phyloP scores from a whole-genome alignment of 495 filamentous ascomycete genomes.

The Cenococcum geophilum region DNA sequence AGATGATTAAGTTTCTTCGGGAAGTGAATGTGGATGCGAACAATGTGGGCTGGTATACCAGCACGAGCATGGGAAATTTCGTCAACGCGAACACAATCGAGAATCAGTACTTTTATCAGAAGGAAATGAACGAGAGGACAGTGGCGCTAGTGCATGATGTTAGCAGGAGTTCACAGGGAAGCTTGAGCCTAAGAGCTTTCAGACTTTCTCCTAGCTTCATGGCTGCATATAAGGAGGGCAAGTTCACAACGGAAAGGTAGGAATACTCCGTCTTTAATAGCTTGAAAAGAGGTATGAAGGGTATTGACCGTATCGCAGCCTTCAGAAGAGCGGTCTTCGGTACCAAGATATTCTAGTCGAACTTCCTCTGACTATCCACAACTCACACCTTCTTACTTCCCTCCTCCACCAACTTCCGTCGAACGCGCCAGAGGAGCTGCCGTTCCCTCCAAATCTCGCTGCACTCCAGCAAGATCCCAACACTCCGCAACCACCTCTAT shows the following conservation, averaged over 20 bases:
- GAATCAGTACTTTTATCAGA: slow-evolving; percentile 97
- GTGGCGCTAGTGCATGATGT: slow-evolving; percentile 95
- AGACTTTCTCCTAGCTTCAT: slow-evolving; percentile 83
- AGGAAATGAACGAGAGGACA: slow-evolving; percentile 82
- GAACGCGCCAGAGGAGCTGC: slow-evolving; percentile 54
- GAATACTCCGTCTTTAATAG: slow-evolving; percentile 25
- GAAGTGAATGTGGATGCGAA: slow-evolving; percentile 99
- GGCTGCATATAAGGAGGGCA: slow-evolving; percentile 86
- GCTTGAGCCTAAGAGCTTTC: slow-evolving; percentile 84
- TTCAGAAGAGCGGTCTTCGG: slow-evolving; percentile 84
- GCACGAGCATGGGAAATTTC: slow-evolving; percentile 97
- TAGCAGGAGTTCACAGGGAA: slow-evolving; percentile 85
- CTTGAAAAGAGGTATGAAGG: neutral
- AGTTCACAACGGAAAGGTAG: slow-evolving; percentile 93
- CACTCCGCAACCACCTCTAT: slow-evolving; percentile 54
- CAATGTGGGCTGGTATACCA: slow-evolving; percentile 97
- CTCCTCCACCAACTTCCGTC: slow-evolving; percentile 83
- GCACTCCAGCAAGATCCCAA: slow-evolving; percentile 55
- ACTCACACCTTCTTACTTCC: slow-evolving; percentile 92
- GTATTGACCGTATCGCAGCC: slow-evolving; percentile 48
- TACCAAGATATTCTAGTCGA: slow-evolving; percentile 94
- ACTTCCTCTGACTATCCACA: slow-evolving; percentile 86
- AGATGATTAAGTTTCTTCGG: slow-evolving; percentile 93
- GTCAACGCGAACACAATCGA: slow-evolving; percentile 91
- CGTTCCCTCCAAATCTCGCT: slow-evolving; percentile 68